Evolutionary conservation across 2,329 filamentous ascomycete genomes (phyloP).

Genomic region (Huntiella bhutanensis): DNA sequence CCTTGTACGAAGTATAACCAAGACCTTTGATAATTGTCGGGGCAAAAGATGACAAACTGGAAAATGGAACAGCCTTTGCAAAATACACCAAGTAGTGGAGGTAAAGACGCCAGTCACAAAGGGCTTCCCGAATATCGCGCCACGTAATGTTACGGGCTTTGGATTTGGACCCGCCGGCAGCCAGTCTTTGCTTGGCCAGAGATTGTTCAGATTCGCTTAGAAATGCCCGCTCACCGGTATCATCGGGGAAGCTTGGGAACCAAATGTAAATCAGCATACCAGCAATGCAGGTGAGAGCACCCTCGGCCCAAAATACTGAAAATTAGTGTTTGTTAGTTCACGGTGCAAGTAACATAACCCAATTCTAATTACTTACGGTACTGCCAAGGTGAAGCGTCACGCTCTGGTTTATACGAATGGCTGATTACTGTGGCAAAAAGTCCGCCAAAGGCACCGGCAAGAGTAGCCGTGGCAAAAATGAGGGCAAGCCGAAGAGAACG

Average conservation of each 20-base stretch:
- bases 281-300: slow-evolving; percentile 43
- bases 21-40: slow-evolving; percentile 39
- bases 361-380: slow-evolving; percentile 39
- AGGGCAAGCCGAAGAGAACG: slow-evolving; percentile 51
- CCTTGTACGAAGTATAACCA: slow-evolving; percentile 30
- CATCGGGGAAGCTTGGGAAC: slow-evolving; percentile 46
- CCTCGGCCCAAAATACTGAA: slow-evolving; percentile 40
- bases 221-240: slow-evolving; percentile 32
- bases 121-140: slow-evolving; percentile 48
- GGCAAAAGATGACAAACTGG: slow-evolving; percentile 40
- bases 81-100: slow-evolving; percentile 40
- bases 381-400: slow-evolving; percentile 47
- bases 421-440: slow-evolving; percentile 54
- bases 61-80: slow-evolving; percentile 35
- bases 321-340: background rate
- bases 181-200: slow-evolving; percentile 28
- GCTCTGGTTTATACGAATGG: slow-evolving; percentile 42
- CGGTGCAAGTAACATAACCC: background rate
- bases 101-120: slow-evolving; percentile 49
- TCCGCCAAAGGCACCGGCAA: slow-evolving; percentile 55
- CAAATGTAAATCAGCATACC: slow-evolving; percentile 46
- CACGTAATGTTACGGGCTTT: slow-evolving; percentile 43
- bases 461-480: slow-evolving; percentile 48
- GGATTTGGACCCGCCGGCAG: slow-evolving; percentile 32
- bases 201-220: slow-evolving; percentile 32